Base-by-base conservation (phyloP, 208 protist species). In the Trypanosoma theileri region DNA sequence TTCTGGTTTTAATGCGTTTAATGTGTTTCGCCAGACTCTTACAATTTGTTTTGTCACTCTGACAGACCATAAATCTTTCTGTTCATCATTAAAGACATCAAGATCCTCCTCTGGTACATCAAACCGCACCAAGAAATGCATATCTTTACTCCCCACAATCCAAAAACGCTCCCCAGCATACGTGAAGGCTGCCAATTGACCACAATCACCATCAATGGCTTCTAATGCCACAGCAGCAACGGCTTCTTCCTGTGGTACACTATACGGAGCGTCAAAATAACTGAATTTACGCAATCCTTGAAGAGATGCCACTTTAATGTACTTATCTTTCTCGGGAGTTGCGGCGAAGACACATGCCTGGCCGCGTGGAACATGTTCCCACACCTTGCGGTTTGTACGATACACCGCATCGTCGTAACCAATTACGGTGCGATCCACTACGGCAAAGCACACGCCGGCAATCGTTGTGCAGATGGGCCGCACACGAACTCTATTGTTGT, bases 291-390 rank as follows among this genome's bases (percentile, higher is more conserved):
- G 84, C 53, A 95, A 63, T 7, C 89, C 89, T 16, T 77, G 66
- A 13, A 86, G 73, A 1, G 66, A 55, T 22, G 62, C 80, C 17
- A 92, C 64, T 10, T 41, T 71, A 17, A 45, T 60, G 54, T 76
- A 81, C 22, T 22, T 16, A 17, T 14, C 19, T 3, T 22, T 17
- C 19, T 62, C 65, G 31, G 56, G 35, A 11, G 44, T 42, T 41
- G 46, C 48, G 7, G 64, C 74, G 60, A 93, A 92, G 28, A 96
- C 87, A 14, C 77, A 61, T 0, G 81, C 80, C 66, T 93, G 81
- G 1, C 90, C 90, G 1, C 83, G 56, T 8, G 90, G 90, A 8
- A 96, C 74, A 26, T 86, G 69, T 71, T 96, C 86, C 88, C 90
- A 96, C n/a, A 92, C 66, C 48, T 89, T 88, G 12, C 70, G 77